Base-by-base conservation (phyloP, 2,329 filamentous ascomycete species). In the Chrysoporthe cubensis region DNA sequence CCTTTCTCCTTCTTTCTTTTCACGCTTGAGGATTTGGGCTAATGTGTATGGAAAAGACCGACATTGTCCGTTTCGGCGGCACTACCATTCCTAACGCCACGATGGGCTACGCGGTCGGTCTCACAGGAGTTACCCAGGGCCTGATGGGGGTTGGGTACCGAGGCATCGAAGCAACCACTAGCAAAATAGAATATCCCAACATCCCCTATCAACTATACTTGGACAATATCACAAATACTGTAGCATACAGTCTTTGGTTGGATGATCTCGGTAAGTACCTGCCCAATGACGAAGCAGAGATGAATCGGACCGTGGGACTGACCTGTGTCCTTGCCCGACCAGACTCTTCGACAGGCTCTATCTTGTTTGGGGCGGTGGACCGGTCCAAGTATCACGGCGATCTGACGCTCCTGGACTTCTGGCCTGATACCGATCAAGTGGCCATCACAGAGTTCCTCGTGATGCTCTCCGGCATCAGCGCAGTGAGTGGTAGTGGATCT, bases 321-420 rank as follows among this genome's bases (percentile, higher is more conserved):
- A 59, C 57, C 9, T 59, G 14, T 42, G 34, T 42, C 37, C 34
- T 43, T 34, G 8, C 16, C 14, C 21, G 3, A 26, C 1, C 61
- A 63, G 61, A 63, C 11, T 50, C 62, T 13, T 18, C 50, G 5
- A 57, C n/a, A 11, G 62, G 66, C 9, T 65, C 48, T 11, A 57
- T 67, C 37, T 40, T 58, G 26, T 67, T 67, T 11, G 61, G 66
- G 6, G 62, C 52, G 56, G 56, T 67, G 4, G 61, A 67, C 37
- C 44, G 58, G 32, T 54, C 61, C 46, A 67, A 61, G 18, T 65
- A 60, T 43, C 57, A 43, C 56, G 54, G 56, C 26, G 44, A 52
- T 1, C 7, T 67, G 11, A 67, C 56, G 8, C 42, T 59, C 13
- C 46, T 67, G 18, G 52, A 56, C 37, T 50, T 67, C 46, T 50